phyloP scores from a whole-genome alignment of 768 basidiomycete species.

The Boletus vermiculosoides region DNA sequence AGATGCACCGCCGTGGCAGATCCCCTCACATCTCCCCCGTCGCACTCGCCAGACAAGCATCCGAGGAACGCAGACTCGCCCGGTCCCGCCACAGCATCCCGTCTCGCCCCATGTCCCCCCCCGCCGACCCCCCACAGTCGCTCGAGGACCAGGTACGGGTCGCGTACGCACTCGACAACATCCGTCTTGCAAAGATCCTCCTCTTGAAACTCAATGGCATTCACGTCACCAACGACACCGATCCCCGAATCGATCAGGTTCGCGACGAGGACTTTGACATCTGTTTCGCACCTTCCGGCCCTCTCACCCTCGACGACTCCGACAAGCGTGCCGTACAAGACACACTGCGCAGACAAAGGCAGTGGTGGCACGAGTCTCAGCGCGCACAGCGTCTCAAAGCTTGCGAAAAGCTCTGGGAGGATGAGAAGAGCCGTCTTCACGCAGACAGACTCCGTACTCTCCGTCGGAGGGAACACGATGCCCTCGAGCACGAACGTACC shows the following conservation, averaged over 20 bases:
- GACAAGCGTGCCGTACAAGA: conserved; percentile 40
- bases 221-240: conserved; percentile 55
- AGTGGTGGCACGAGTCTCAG: conserved; percentile 36
- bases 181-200: conserved; percentile 63
- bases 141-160: conserved; percentile 65
- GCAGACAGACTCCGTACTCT: conserved; percentile 38
- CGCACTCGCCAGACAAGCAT: conserved; percentile 44
- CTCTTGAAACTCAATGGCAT: conserved; percentile 61
- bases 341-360: conserved; percentile 33
- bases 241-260: conserved; percentile 63
- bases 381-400: conserved; percentile 41
- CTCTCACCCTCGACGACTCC: conserved; percentile 41
- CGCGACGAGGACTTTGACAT: conserved; percentile 46
- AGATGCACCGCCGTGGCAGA: conserved; percentile 38
- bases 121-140: conserved; percentile 26
- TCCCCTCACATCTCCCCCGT: conserved; percentile 42
- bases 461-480: conserved; percentile 32
- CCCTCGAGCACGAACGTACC: conserved; percentile 29
- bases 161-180: conserved; percentile 66
- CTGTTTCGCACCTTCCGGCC: conserved; percentile 39
- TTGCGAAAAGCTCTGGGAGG: conserved; percentile 50
- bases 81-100: background rate
- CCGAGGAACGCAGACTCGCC: conserved; percentile 37
- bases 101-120: background rate
- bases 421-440: conserved; percentile 43